Conservation (phyloP, 371 early-diverging fungal genomes). For the Blakeslea trispora region DNA sequence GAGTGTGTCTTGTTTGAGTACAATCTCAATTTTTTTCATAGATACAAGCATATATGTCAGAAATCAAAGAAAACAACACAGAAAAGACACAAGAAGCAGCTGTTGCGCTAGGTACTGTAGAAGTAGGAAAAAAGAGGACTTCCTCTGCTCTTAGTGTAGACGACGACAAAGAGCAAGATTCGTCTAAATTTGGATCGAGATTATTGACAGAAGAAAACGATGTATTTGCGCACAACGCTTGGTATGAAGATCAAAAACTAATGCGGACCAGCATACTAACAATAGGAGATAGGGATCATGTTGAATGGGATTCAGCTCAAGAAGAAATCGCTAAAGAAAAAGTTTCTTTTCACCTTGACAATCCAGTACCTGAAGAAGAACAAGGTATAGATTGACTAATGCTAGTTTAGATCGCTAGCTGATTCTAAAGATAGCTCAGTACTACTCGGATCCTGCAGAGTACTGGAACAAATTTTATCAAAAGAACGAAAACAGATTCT, state of each 20-base stretch:
- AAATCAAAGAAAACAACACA: too few species aligned
- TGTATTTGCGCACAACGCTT: conserved; percentile 80
- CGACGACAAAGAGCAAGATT: conserved; percentile 20
- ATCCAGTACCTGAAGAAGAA: conserved; percentile 51
- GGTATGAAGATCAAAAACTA: conserved; percentile 47
- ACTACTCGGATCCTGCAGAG: conserved; percentile 43
- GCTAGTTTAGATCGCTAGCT: too few species aligned
- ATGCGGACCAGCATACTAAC: conserved; percentile 1
- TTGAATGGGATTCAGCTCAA: conserved; percentile 77
- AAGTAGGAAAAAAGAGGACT: conserved; percentile 33
- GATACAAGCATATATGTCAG: too few species aligned
- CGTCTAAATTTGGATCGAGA: conserved; percentile 67
- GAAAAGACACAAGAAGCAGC: neutral
- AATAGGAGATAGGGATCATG: conserved; percentile 93
- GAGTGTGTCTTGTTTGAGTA: too few species aligned
- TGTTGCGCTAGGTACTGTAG: neutral
- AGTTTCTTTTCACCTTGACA: conserved; percentile 35
- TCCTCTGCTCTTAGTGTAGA: conserved; percentile 46
- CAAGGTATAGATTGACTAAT: too few species aligned
- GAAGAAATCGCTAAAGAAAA: conserved; percentile 54
- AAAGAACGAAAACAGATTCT: conserved; percentile 91
- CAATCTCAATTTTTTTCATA: too few species aligned
- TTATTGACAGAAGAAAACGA: conserved; percentile 57
- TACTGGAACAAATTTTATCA: conserved; percentile 82
- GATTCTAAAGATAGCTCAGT: conserved; percentile 50